A percentile compares a stretch with the other conserved stretches of the same genome.
phyloP scores from a whole-genome alignment of 208 protist species.

The Trypanosoma lewisi region DNA sequence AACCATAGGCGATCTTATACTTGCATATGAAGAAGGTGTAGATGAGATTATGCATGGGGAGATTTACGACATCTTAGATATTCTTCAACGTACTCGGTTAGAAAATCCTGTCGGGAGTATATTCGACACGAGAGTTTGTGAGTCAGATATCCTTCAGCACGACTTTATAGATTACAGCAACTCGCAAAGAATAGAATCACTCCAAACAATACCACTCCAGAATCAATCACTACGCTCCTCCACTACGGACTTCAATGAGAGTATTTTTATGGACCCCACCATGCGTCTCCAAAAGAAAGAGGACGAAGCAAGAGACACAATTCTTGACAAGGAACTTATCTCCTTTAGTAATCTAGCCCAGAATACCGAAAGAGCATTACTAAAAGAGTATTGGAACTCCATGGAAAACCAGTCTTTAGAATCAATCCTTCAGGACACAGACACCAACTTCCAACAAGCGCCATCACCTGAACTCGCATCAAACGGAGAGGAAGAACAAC shows the following conservation, averaged over 20 bases:
- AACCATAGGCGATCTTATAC: neutral
- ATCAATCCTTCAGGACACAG: too few species aligned
- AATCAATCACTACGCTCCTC: neutral
- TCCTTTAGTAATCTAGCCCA: neutral
- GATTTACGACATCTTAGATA: conserved; percentile 20
- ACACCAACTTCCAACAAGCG: too few species aligned
- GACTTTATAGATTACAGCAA: neutral
- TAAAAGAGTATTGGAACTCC: neutral
- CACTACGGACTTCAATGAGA: neutral
- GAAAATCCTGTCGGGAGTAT: neutral
- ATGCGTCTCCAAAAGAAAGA: neutral
- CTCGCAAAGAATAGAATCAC: neutral
- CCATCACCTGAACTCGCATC: too few species aligned
- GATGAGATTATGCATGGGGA: conserved; percentile 23
- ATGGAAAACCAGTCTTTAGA: neutral
- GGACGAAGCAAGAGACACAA: neutral
- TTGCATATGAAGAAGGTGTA: neutral
- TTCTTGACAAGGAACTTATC: conserved; percentile 2
- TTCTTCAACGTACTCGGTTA: conserved; percentile 1
- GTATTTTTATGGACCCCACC: neutral
- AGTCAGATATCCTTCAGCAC: neutral
- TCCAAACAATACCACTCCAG: neutral
- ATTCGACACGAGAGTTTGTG: neutral
- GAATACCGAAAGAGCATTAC: neutral
- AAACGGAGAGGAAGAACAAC: too few species aligned